These are phyloP conservation scores for Clarkia xantiana DNA, from an alignment of 345 rosid species.

Conservation along the genomic window DNA sequence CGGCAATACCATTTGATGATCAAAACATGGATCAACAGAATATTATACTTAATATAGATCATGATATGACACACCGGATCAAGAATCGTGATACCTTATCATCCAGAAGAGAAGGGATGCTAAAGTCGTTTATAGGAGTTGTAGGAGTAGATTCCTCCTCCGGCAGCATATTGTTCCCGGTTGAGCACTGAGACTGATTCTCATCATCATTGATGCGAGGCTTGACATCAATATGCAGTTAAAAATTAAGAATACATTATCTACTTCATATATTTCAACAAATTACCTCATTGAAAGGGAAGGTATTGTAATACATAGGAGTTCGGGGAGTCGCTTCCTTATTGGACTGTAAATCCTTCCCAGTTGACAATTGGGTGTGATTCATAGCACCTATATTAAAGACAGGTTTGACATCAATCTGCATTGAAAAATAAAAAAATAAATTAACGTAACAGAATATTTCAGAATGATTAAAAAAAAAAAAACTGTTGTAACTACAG, in stretches of 20 bases:
- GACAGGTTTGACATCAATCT: slow-evolving; percentile 15
- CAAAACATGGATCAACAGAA: not conserved
- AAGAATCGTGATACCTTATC: not conserved
- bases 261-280: too few relatives aligned
- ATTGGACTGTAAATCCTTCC: too few relatives aligned
- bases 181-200: not conserved
- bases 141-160: not conserved
- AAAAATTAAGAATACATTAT: not conserved
- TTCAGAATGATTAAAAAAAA: too few relatives aligned
- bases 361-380: too few relatives aligned
- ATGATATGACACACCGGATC: not conserved
- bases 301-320: too few relatives aligned
- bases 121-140: not conserved
- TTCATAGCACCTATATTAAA: slow-evolving; percentile 5
- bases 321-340: too few relatives aligned
- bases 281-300: too few relatives aligned
- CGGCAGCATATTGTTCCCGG: not conserved
- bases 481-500: too few relatives aligned
- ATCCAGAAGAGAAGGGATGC: not conserved
- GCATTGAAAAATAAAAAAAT: not conserved
- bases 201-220: not conserved
- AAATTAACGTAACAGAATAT: not conserved
- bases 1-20: not conserved
- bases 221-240: not conserved
- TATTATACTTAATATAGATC: not conserved